Conservation (phyloP, 2,329 filamentous ascomycete species). For the Talaromyces sp. region DNA sequence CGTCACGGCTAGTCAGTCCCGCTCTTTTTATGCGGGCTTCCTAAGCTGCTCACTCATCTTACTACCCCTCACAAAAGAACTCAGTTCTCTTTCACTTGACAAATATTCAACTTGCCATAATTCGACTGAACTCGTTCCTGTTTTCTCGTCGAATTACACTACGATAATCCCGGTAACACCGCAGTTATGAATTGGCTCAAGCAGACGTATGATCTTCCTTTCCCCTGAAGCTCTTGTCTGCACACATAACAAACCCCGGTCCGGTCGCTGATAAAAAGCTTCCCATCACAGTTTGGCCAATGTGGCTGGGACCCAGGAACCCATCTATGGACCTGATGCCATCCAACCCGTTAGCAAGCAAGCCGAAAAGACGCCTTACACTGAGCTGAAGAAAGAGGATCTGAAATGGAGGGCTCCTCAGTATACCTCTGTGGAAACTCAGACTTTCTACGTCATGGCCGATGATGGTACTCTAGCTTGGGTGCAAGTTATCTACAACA, state of each 20-base stretch:
- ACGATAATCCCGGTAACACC: neutral
- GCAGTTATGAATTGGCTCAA: constrained; percentile 92
- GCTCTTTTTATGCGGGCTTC: constrained; percentile 4
- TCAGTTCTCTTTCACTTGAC: neutral
- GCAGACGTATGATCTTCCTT: constrained; percentile 63
- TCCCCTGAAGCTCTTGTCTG: neutral
- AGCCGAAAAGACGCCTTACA: constrained; percentile 70
- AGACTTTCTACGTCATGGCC: constrained; percentile 84
- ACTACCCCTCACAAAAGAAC: neutral
- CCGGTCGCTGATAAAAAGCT: constrained; percentile 15
- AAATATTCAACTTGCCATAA: neutral
- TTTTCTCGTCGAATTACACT: neutral
- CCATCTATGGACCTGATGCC: constrained; percentile 84
- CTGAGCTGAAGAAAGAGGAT: constrained; percentile 70
- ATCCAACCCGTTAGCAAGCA: constrained; percentile 82
- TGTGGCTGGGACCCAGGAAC: constrained; percentile 93
- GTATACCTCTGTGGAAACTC: constrained; percentile 86
- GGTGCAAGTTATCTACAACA: constrained; percentile 94
- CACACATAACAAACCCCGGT: neutral
- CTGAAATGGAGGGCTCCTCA: constrained; percentile 77
- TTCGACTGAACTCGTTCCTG: neutral
- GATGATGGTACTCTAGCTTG: constrained; percentile 72
- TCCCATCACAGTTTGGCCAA: constrained; percentile 52
- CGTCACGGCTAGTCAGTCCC: constrained; percentile 7
- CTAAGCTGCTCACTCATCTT: neutral